phyloP scores from a whole-genome alignment of 176 grass and related monocot species.

The Zea luxurians region DNA sequence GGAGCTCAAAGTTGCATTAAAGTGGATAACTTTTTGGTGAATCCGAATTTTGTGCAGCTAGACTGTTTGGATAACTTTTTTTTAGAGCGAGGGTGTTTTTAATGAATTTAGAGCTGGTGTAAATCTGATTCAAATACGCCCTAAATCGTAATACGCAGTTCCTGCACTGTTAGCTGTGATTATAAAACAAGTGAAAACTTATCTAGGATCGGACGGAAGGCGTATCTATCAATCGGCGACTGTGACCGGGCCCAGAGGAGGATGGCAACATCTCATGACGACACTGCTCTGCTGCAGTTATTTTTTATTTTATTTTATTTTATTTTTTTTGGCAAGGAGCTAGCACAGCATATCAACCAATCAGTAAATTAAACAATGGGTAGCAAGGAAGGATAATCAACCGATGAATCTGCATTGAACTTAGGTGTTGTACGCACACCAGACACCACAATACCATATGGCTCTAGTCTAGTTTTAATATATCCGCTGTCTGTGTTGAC shows the following conservation, averaged over 20 bases:
- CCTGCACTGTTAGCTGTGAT: not conserved
- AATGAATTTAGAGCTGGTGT: too few species aligned
- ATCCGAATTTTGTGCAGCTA: too few species aligned
- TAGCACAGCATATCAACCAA: not conserved
- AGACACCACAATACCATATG: not conserved
- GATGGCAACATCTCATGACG: not conserved
- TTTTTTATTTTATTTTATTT: not conserved
- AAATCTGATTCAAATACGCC: too few species aligned
- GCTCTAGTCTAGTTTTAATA: not conserved
- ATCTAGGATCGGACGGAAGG: constrained; percentile 4
- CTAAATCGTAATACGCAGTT: not conserved
- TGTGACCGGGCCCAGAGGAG: not conserved
- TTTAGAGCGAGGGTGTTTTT: too few species aligned
- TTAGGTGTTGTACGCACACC: not conserved
- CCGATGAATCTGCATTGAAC: too few species aligned
- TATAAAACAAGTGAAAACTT: constrained; percentile 8
- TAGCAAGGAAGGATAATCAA: too few species aligned
- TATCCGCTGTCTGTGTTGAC: not conserved
- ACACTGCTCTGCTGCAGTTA: not conserved
- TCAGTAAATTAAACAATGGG: not conserved
- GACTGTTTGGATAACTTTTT: too few species aligned
- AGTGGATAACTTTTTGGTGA: too few species aligned
- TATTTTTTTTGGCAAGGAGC: not conserved
- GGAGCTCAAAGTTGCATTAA: too few species aligned
- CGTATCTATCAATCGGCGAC: not conserved